Percentiles rank a stretch among this genome's conserved stretches.
Evolutionary conservation across 2,329 filamentous ascomycete species (phyloP).

Genomic region (Talaromyces sp.): DNA sequence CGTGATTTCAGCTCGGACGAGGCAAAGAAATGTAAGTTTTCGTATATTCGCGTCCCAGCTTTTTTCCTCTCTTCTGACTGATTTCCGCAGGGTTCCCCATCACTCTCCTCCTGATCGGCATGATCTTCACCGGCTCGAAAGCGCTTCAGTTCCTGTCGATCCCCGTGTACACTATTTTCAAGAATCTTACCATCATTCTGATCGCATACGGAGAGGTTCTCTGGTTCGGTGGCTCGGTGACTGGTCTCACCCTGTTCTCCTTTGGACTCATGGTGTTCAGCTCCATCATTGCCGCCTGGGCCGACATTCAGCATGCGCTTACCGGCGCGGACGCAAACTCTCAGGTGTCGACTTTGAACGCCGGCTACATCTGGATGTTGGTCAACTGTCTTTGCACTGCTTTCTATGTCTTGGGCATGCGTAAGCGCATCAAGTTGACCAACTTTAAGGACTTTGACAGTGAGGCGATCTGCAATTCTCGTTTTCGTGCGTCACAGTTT

Average conservation of each 20-base stretch:
- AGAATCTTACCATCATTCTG: constrained; percentile 97
- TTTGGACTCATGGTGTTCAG: constrained; percentile 96
- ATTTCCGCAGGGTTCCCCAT: constrained; percentile 76
- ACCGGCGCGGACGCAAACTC: constrained; percentile 61
- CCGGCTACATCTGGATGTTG: constrained; percentile 96
- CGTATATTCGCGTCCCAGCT: neutral
- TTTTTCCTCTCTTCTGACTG: neutral
- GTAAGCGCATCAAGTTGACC: constrained; percentile 98
- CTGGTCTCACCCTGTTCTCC: constrained; percentile 78
- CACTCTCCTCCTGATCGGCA: constrained; percentile 89
- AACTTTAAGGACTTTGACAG: constrained; percentile 99
- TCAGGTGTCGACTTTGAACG: constrained; percentile 82
- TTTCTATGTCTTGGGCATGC: constrained; percentile 84
- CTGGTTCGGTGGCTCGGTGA: constrained; percentile 94
- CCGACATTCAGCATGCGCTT: constrained; percentile 84
- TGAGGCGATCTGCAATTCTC: constrained; percentile 47
- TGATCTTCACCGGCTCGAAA: constrained; percentile 98
- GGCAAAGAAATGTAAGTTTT: constrained; percentile 78
- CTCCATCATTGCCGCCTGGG: constrained; percentile 92
- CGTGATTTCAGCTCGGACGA: constrained; percentile 80
- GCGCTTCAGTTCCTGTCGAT: constrained; percentile 94
- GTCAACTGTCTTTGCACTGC: constrained; percentile 95
- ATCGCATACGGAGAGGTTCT: constrained; percentile 98
- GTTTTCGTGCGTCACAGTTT: neutral
- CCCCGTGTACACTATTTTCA: constrained; percentile 99